phyloP scores from a whole-genome alignment of 1,284 basidiomycete genomes.

The Caloboletus inedulis region DNA sequence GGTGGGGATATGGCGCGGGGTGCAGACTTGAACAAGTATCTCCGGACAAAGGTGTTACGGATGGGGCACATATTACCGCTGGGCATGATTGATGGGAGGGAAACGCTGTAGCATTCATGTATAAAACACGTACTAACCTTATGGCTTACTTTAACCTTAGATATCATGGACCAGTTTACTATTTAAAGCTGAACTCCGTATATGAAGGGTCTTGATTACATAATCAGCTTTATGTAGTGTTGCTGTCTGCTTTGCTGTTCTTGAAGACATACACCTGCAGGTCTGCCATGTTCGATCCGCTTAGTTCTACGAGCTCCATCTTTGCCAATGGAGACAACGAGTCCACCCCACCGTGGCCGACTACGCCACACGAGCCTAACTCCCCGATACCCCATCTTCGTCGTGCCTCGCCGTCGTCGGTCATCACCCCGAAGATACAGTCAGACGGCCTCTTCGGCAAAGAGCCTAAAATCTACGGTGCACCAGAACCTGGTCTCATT shows the following conservation, averaged over 20 bases:
- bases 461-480: slow-evolving; percentile 79
- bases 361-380: slow-evolving; percentile 54
- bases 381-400: slow-evolving; percentile 49
- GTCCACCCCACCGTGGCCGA: slow-evolving; percentile 53
- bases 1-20: slow-evolving; percentile 80
- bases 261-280: background rate
- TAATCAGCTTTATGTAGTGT: slow-evolving; percentile 11
- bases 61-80: slow-evolving; percentile 95
- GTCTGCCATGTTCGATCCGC: slow-evolving; percentile 50
- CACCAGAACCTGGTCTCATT: slow-evolving; percentile 74
- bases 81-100: slow-evolving; percentile 34
- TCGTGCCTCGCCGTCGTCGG: slow-evolving; percentile 35
- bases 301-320: slow-evolving; percentile 46
- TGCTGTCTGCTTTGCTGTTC: background rate
- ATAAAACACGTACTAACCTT: background rate
- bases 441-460: slow-evolving; percentile 62
- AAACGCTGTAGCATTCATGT: background rate
- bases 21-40: slow-evolving; percentile 90
- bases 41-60: slow-evolving; percentile 90
- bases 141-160: background rate
- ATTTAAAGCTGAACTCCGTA: background rate
- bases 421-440: slow-evolving; percentile 47
- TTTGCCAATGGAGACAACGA: slow-evolving; percentile 41
- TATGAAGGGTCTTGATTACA: slow-evolving; percentile 13
- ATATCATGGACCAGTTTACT: background rate